Percentiles rank a stretch among this genome's conserved stretches.
Conservation (phyloP, 164 flowering plant species). For the Umbellularia californica region DNA sequence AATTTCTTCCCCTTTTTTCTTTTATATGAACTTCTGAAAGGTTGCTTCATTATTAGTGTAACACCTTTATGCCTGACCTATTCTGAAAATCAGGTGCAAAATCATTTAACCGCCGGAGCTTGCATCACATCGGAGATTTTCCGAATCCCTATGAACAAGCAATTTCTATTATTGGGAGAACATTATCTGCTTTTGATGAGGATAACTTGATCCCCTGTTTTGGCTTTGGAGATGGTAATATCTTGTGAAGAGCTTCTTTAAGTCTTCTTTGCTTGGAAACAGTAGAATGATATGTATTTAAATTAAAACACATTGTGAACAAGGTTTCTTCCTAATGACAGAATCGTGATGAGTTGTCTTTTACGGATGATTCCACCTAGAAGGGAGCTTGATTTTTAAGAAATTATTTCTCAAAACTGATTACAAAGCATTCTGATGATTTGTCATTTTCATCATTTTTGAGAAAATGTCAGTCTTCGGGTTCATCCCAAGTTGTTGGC, state of each 20-base stretch:
- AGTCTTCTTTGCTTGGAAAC: not conserved
- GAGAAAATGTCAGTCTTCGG: not conserved
- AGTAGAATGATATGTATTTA: not conserved
- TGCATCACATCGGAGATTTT: constrained; percentile 57
- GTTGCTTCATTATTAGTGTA: too few relatives aligned
- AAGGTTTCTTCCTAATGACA: not conserved
- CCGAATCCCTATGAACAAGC: constrained; percentile 55
- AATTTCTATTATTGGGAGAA: constrained; percentile 48
- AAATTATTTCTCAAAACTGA: not conserved
- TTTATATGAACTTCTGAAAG: not conserved
- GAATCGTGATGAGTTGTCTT: not conserved
- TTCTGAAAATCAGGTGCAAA: constrained; percentile 36
- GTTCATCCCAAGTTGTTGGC: not conserved
- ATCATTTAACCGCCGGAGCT: constrained; percentile 54
- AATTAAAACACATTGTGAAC: not conserved
- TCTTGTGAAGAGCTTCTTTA: not conserved
- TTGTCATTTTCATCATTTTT: not conserved
- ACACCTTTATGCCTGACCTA: not conserved
- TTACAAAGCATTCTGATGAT: not conserved
- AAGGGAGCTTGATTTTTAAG: not conserved
- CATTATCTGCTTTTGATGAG: constrained; percentile 48
- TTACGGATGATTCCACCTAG: not conserved
- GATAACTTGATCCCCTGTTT: constrained; percentile 59
- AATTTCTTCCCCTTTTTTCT: not conserved
- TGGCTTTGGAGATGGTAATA: constrained; percentile 61